A percentile compares a stretch with the other conserved stretches of the same genome.
Conservation (phyloP, 768 basidiomycete species). For the Cystofilobasidium macerans region DNA sequence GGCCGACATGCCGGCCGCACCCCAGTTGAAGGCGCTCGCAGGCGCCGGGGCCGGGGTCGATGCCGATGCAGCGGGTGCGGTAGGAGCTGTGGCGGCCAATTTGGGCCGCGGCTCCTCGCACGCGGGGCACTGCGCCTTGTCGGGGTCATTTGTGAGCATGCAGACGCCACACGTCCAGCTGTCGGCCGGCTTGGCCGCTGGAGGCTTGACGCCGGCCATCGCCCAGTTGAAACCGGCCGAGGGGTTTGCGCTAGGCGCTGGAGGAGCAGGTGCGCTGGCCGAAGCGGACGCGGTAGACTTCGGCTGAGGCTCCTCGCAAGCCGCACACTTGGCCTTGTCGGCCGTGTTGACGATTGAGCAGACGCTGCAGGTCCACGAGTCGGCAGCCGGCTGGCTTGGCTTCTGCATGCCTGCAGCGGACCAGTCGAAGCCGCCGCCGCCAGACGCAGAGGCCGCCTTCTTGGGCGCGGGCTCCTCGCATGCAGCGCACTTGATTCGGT, state of each 20-base stretch:
- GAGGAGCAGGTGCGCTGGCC: neutral
- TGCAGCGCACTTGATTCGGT: slow-evolving; percentile 15
- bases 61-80: neutral
- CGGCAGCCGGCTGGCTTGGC: slow-evolving; percentile 5
- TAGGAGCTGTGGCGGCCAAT: too few relatives aligned
- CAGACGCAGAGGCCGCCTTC: neutral
- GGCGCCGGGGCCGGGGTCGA: neutral
- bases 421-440: slow-evolving; percentile 15
- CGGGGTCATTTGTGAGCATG: neutral
- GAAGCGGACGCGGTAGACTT: neutral
- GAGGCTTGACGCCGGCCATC: slow-evolving; percentile 19
- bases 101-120: slow-evolving; percentile 22
- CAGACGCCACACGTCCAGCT: slow-evolving; percentile 10
- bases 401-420: slow-evolving; percentile 16
- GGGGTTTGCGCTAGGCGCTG: neutral
- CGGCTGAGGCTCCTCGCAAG: slow-evolving; percentile 22
- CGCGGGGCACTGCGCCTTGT: slow-evolving; percentile 13
- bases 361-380: slow-evolving; percentile 16
- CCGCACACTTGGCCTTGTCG: slow-evolving; percentile 10
- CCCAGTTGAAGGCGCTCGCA: slow-evolving; percentile 23
- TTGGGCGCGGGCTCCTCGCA: slow-evolving; percentile 21
- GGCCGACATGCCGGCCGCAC: slow-evolving; percentile 16
- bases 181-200: neutral
- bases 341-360: slow-evolving; percentile 6
- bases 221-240: slow-evolving; percentile 24